Base-by-base conservation (phyloP, 306 rosid species). In the Vigna unguiculata region DNA sequence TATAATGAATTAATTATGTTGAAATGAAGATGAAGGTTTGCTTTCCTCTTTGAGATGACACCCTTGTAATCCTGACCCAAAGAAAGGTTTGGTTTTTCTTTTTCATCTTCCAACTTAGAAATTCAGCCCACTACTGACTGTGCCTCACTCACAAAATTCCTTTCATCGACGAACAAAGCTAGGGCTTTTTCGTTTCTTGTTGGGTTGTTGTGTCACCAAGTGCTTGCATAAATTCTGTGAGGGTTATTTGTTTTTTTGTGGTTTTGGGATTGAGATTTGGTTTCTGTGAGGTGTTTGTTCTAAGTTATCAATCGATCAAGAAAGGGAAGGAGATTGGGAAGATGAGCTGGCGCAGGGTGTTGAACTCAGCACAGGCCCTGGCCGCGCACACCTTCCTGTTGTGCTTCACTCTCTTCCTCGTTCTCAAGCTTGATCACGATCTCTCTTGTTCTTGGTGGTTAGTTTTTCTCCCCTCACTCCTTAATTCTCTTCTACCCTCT, bases 321-420 rank as follows among this genome's bases (percentile, higher is more conserved):
- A 10, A 72, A 16, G 1, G 24, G 6, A 43, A 43, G 11, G 48
- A 3, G 10, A 34, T 70, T 10, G 40, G 64, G 69, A 84, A 75
- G 81, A 92, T 85, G 98, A 91, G 85, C 83, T 96, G 99, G 99
- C 84, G 93, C 65, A 93, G 97, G 75, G 98, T 96, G 7, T 91
- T 96, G 93, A 91, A 87, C 80, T 91, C 99, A 45, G 90, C 88
- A 6, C 98, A 92, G 78, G 91, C 96, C 47, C 75, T 93, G 14
- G 84, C 87, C 36, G 98, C 98, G n/a, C 99, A 96, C 80, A 79
- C 78, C 75, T 83, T 89, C 58, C 97, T 91, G 34, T 69, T 93
- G n/a, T 87, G 80, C 81, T 96, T 93, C 83, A 96, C 98, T 64
- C 90, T 88, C 7, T 74, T 96, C 71, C 97, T 96, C 59, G 90